Percentiles rank a stretch among this genome's conserved stretches.
Evolutionary conservation across 2,329 filamentous ascomycete genomes (phyloP).

Genomic region (Monosporascus sp.): DNA sequence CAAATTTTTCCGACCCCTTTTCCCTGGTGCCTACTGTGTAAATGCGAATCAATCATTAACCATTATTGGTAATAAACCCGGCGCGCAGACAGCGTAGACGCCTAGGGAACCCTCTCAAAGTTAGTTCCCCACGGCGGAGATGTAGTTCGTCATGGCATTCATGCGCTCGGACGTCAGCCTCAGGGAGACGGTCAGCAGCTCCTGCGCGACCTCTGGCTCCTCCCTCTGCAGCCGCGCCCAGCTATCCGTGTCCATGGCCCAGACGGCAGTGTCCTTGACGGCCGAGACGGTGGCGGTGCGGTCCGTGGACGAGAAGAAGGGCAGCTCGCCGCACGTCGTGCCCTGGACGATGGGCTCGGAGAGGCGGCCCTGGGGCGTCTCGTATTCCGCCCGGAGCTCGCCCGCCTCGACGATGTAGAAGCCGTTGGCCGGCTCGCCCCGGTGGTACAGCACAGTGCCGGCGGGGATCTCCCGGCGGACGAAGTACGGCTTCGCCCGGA

Average conservation of each 20-base stretch:
- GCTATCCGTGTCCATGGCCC: constrained; percentile 67
- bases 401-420: constrained; percentile 91
- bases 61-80: background rate
- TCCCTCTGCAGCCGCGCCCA: constrained; percentile 70
- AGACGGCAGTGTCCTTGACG: constrained; percentile 75
- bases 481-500: constrained; percentile 73
- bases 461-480: constrained; percentile 58
- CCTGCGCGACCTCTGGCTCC: constrained; percentile 72
- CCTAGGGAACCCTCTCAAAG: background rate
- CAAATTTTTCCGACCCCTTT: background rate
- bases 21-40: too few relatives aligned
- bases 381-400: constrained; percentile 84
- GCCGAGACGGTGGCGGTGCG: constrained; percentile 82
- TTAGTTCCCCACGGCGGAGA: constrained; percentile 36
- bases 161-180: constrained; percentile 94
- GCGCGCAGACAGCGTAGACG: background rate
- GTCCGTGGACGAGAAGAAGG: constrained; percentile 88
- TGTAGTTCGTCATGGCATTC: constrained; percentile 57
- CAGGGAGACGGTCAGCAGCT: constrained; percentile 79
- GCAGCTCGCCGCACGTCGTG: constrained; percentile 90
- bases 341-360: constrained; percentile 91
- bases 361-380: constrained; percentile 81
- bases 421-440: constrained; percentile 70
- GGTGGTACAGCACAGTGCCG: constrained; percentile 70
- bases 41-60: too few relatives aligned